Evolutionary conservation across 192 early-diverging fungal genomes (phyloP), one percentile per base, ranked within the genome.

Genomic region (Endogone sp.): DNA sequence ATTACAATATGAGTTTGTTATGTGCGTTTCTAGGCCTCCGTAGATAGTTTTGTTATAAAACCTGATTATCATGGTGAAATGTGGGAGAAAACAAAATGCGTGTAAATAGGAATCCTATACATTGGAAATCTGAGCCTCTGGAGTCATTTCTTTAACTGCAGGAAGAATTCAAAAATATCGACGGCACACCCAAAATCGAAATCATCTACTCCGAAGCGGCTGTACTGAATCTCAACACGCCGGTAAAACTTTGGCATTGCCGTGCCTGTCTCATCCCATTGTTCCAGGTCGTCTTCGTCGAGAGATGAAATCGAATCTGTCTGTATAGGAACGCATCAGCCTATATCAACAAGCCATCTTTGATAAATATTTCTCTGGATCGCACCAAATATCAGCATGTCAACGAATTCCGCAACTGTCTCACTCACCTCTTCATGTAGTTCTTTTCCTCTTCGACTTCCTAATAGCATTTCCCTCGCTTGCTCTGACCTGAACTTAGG

Each of bases 131-230:
- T n/a, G n/a, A n/a, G n/a, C n/a, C n/a, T n/a, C n/a, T n/a, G n/a
- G n/a, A 11, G 30, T 21, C 58, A 10, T 70, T 28, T 9, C 16
- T 61, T 62, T 8, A n/a, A n/a, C n/a, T n/a, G n/a, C n/a, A n/a
- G n/a, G n/a, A n/a, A n/a, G n/a, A n/a, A n/a, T n/a, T 2, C 23
- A 22, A 28, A 60, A 6, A 10, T 1, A 22, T 26, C 59, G 0
- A 1, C 26, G 1, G 28, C 75, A 76, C 76, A 82, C 78, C 90
- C 95, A 86, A 99, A 99, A 74, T 99, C 97, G 82, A 98, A 99
- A 81, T 99, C 97, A 65, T 99, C 96, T 8, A 99, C 90, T 16
- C 97, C 97, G 74, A 99, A 99, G 66, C 90, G 85, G 75, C 90
- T 92, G 78, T 94, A 94, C 63, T 92, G 88, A 73, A 95, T 95